These are phyloP conservation scores for Suhomyces ambrosiae DNA, from an alignment of 1,139 yeast genomes.

Conservation along the genomic window DNA sequence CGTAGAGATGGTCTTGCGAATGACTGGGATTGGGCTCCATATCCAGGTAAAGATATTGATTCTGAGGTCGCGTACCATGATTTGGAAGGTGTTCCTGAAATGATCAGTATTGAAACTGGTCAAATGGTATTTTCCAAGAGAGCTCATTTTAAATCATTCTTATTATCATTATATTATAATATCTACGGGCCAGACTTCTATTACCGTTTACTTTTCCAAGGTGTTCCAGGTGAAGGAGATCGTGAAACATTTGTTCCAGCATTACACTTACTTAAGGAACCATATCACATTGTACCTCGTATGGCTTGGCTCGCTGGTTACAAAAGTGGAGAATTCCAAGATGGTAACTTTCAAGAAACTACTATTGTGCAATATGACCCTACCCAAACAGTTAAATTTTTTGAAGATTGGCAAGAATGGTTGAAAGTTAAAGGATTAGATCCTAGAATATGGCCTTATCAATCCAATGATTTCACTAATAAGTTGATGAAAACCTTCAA, in stretches of 20 bases:
- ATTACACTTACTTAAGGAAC: constrained; percentile 37
- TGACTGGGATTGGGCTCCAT: constrained; percentile 26
- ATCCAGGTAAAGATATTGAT: constrained; percentile 21
- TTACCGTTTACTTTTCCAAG: constrained; percentile 38
- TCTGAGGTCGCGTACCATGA: constrained; percentile 35
- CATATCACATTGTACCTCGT: constrained; percentile 31
- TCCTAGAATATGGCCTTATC: constrained; percentile 35
- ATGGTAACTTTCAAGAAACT: constrained; percentile 29
- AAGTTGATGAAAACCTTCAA: constrained; percentile 26
- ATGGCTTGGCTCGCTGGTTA: constrained; percentile 31
- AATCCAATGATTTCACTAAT: constrained; percentile 29
- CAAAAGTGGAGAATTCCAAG: constrained; percentile 15
- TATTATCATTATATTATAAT: constrained; percentile 38
- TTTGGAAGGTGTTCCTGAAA: constrained; percentile 33
- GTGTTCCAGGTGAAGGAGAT: constrained; percentile 42
- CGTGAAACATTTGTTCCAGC: constrained; percentile 45
- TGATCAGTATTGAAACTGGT: constrained; percentile 37
- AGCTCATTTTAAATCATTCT: constrained; percentile 31
- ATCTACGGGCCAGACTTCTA: constrained; percentile 31
- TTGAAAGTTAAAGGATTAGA: constrained; percentile 27
- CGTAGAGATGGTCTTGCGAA: constrained; percentile 35
- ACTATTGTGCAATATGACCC: constrained; percentile 41
- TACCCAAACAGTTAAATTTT: constrained; percentile 23
- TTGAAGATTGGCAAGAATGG: constrained; percentile 34
- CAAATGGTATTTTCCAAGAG: constrained; percentile 39